Conservation (phyloP, 202 grass and related monocot genomes). For the Eragrostis tef region DNA sequence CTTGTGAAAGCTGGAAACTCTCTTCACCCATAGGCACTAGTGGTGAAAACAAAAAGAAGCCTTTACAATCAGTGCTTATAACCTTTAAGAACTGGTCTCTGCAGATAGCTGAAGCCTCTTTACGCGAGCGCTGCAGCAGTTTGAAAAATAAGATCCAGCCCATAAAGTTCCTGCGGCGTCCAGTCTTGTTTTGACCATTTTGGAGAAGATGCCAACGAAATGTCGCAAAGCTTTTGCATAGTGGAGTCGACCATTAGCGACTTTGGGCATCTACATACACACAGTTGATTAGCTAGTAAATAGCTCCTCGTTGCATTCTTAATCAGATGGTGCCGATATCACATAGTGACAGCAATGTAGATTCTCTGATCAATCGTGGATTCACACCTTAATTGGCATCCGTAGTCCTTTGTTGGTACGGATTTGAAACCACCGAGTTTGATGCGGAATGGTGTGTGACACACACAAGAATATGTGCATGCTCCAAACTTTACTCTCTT, state of each 20-base stretch:
- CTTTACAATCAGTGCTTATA: neutral
- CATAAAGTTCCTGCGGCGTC: constrained; percentile 42
- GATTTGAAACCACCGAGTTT: neutral
- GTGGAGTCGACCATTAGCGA: constrained; percentile 45
- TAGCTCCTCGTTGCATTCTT: neutral
- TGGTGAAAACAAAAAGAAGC: constrained; percentile 21
- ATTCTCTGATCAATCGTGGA: constrained; percentile 24
- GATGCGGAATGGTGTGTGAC: neutral
- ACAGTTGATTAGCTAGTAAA: neutral
- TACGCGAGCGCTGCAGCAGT: constrained; percentile 21
- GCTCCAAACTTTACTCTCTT: too few species aligned
- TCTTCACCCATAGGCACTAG: constrained; percentile 10
- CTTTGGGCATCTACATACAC: neutral
- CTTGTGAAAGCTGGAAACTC: constrained; percentile 41
- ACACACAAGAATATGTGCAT: too few species aligned
- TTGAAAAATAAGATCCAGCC: constrained; percentile 39
- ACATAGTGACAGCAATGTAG: neutral
- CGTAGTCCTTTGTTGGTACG: constrained; percentile 1
- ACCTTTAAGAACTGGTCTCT: constrained; percentile 26
- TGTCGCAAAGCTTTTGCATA: constrained; percentile 52
- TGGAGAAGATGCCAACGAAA: neutral
- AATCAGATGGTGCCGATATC: constrained; percentile 13
- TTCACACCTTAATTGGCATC: constrained; percentile 29
- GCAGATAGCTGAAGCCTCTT: constrained; percentile 33
- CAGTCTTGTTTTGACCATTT: constrained; percentile 43